A percentile compares a stretch with the other conserved stretches of the same genome.
These are phyloP conservation scores for Lachnellula cervina DNA, from an alignment of 2,329 filamentous ascomycete genomes.

Conservation along the genomic window DNA sequence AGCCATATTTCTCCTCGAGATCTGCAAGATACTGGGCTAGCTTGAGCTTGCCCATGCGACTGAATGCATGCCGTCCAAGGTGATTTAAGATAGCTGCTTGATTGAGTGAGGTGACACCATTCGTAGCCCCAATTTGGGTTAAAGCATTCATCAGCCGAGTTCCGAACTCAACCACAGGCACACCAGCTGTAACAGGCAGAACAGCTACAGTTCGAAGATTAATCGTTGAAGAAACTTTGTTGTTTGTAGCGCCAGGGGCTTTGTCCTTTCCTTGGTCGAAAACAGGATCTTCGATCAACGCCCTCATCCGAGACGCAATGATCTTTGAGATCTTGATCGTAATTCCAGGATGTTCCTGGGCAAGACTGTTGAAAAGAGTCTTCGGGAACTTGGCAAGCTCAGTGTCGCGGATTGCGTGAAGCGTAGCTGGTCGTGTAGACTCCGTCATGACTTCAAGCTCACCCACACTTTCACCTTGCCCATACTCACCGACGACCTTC, in stretches of 20 bases:
- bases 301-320: constrained; percentile 90
- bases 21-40: constrained; percentile 94
- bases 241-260: constrained; percentile 52
- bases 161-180: constrained; percentile 94
- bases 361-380: constrained; percentile 94
- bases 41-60: constrained; percentile 93
- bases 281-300: constrained; percentile 76
- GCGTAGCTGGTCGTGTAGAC: constrained; percentile 78
- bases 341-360: constrained; percentile 94
- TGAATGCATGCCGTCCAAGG: constrained; percentile 92
- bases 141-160: constrained; percentile 82
- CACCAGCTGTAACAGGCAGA: constrained; percentile 81
- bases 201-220: constrained; percentile 92
- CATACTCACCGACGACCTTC: constrained; percentile 84
- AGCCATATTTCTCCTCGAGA: constrained; percentile 91
- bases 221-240: constrained; percentile 75
- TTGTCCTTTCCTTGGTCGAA: constrained; percentile 61
- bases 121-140: constrained; percentile 80
- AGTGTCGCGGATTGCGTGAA: constrained; percentile 94
- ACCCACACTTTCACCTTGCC: constrained; percentile 95
- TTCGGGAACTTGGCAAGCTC: constrained; percentile 95
- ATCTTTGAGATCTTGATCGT: constrained; percentile 99
- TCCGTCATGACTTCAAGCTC: constrained; percentile 97
- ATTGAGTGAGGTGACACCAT: constrained; percentile 87
- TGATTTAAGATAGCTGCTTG: constrained; percentile 93